phyloP scores from a whole-genome alignment of 768 basidiomycete species.

The Cystofilobasidium macerans region DNA sequence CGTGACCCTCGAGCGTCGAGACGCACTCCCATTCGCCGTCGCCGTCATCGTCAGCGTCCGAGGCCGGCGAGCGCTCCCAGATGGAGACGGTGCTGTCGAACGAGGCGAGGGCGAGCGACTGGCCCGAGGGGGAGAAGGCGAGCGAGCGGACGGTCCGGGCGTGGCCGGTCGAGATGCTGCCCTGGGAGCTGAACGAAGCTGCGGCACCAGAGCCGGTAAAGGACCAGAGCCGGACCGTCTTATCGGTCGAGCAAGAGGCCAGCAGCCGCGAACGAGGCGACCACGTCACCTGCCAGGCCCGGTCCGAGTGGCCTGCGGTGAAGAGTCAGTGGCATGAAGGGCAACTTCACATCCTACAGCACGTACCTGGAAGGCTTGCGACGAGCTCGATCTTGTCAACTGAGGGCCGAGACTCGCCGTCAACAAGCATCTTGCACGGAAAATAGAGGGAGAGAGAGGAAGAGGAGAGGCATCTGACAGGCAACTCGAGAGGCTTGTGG shows the following conservation, averaged over 20 bases:
- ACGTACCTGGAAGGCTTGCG: constrained; percentile 28
- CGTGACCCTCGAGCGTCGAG: constrained; percentile 81
- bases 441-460: not conserved
- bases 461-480: not conserved
- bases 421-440: not conserved
- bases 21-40: constrained; percentile 84
- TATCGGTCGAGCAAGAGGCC: constrained; percentile 91
- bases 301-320: constrained; percentile 54
- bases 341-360: not conserved
- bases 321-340: not conserved
- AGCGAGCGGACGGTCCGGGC: constrained; percentile 73
- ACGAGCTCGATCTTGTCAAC: constrained; percentile 34
- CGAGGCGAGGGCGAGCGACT: constrained; percentile 76
- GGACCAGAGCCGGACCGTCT: constrained; percentile 65
- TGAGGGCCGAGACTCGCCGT: no score
- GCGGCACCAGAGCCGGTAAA: not conserved
- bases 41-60: constrained; percentile 58
- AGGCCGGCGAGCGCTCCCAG: constrained; percentile 59
- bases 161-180: constrained; percentile 44
- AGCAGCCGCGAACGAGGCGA: constrained; percentile 69
- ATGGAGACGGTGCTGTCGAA: constrained; percentile 87
- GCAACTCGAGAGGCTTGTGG: no score
- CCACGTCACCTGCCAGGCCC: constrained; percentile 82
- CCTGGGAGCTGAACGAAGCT: constrained; percentile 5
- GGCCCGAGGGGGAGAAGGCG: constrained; percentile 81